Percentiles rank a stretch among this genome's conserved stretches.
Conservation (phyloP, 768 basidiomycete species). For the Kwoniella mangroviensis region DNA sequence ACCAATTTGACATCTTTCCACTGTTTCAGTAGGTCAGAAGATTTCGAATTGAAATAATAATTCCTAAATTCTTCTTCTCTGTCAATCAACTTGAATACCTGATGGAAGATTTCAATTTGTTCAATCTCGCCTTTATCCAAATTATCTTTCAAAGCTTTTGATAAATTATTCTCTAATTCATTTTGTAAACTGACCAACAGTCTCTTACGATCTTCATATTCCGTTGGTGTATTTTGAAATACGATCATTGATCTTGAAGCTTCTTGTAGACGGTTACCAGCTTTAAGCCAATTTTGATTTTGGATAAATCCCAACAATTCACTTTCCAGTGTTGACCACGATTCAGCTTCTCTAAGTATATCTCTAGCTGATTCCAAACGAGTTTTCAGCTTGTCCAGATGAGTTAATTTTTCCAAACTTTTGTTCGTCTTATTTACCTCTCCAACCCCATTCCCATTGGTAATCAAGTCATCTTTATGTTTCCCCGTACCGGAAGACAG, state of each 20-base stretch:
- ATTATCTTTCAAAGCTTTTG: constrained; percentile 70
- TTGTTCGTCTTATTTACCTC: constrained; percentile 36
- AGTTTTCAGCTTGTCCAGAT: constrained; percentile 79
- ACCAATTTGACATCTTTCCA: constrained; percentile 70
- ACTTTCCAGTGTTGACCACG: constrained; percentile 91
- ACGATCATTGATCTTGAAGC: constrained; percentile 87
- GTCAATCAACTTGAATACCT: constrained; percentile 88
- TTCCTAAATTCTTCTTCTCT: constrained; percentile 89
- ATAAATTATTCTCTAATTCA: constrained; percentile 77
- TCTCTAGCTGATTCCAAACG: constrained; percentile 88
- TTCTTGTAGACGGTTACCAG: constrained; percentile 88
- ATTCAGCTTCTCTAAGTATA: constrained; percentile 91
- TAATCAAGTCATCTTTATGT: constrained; percentile 32
- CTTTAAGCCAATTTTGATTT: constrained; percentile 80
- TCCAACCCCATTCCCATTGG: constrained; percentile 41
- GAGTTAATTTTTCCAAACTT: constrained; percentile 71
- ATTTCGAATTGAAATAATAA: constrained; percentile 88
- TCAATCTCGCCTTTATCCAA: constrained; percentile 77
- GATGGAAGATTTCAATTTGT: constrained; percentile 71
- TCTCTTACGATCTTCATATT: constrained; percentile 82
- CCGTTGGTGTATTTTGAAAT: constrained; percentile 81
- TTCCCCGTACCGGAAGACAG: neutral
- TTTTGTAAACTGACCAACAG: constrained; percentile 93
- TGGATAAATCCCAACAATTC: constrained; percentile 85
- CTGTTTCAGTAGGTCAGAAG: constrained; percentile 66